Evolutionary conservation across 2,329 filamentous ascomycete species (phyloP).

Genomic region (Lasiodiplodia sp.): DNA sequence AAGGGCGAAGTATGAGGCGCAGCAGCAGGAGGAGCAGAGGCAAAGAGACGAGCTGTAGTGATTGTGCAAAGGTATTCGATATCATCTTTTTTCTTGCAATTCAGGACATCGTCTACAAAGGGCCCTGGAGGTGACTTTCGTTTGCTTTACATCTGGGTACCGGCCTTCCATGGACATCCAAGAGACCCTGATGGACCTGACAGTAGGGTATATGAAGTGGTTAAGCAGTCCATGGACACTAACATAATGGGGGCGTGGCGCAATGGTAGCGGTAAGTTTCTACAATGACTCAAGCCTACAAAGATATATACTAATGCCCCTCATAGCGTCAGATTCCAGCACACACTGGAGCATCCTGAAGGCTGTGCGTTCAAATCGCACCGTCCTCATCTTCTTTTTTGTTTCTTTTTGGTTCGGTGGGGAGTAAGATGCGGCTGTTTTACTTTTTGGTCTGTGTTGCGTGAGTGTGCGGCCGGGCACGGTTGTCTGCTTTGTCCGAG

Average conservation of each 20-base stretch:
- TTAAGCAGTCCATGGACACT: neutral
- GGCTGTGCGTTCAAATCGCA: conserved; percentile 25
- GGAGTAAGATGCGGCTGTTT: neutral
- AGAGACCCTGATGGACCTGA: neutral
- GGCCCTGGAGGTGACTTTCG: neutral
- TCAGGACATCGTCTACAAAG: neutral
- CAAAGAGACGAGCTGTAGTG: conserved; percentile 41
- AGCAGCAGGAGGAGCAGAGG: conserved; percentile 33
- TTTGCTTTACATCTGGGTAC: neutral
- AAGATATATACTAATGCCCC: neutral
- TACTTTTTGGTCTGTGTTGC: neutral
- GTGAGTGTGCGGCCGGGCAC: neutral
- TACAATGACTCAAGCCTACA: neutral
- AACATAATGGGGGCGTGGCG: conserved; percentile 16
- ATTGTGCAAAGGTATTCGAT: neutral
- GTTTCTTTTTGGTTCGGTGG: neutral
- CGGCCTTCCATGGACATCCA: neutral
- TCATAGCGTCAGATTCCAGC: conserved; percentile 23
- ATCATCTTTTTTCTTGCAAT: too few relatives aligned
- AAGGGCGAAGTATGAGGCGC: conserved; percentile 40
- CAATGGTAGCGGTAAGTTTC: conserved; percentile 21
- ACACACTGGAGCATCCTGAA: conserved; percentile 7
- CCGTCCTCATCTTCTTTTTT: conserved; percentile 2
- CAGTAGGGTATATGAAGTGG: neutral
- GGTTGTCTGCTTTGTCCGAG: neutral